Evolutionary conservation across 345 rosid genomes (phyloP), one percentile per base, ranked within the genome.

Genomic region (Balakata baccata): DNA sequence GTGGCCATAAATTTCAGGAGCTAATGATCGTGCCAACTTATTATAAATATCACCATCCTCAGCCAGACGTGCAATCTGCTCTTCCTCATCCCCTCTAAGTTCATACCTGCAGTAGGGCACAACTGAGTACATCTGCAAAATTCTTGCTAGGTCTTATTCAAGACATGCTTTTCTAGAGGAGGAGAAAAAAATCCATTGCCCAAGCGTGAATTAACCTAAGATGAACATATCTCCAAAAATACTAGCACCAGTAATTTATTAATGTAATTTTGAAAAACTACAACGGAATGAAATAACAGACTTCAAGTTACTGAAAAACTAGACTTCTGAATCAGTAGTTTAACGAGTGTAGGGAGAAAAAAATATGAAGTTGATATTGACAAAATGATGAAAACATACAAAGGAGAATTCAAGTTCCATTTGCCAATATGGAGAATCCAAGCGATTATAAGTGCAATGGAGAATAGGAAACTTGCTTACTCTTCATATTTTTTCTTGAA

Each of bases 1-100:
- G 77, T 95, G 99, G 72, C 99, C 99, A 85, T 91, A 95, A 74
- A 95, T 95, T 87, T 92, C 97, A 75, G 99, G 98, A 63, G 99
- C 99, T 66, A 95, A 79, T 45, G 99, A 91, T 71, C 86, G 81
- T 43, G 99, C 87, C 83, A 95, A 84, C 87, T 91, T 95, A 82
- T 88, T 93, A 78, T 93, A 95, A 66, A 95, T 89, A 85, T 93
- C 97, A 78, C 99, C 98, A 84, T 93, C 99, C 85, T 89, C 99
- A 63, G 98, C 98, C 74, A 95, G 83, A 63, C 85, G 86, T 47
- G 92, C 78, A 84, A 95, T 93, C 77, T 89, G 92, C 68, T 87
- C 93, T 83, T 92, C 98, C 85, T 90, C 99, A 58, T 88, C 97
- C 66, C 82, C 96, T 81, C 78, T 82, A 68, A 89, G 89, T 72